Evolutionary conservation across 2,329 filamentous ascomycete genomes (phyloP), one percentile per base, ranked within the genome.

Genomic region (Bipolaris oryzae): DNA sequence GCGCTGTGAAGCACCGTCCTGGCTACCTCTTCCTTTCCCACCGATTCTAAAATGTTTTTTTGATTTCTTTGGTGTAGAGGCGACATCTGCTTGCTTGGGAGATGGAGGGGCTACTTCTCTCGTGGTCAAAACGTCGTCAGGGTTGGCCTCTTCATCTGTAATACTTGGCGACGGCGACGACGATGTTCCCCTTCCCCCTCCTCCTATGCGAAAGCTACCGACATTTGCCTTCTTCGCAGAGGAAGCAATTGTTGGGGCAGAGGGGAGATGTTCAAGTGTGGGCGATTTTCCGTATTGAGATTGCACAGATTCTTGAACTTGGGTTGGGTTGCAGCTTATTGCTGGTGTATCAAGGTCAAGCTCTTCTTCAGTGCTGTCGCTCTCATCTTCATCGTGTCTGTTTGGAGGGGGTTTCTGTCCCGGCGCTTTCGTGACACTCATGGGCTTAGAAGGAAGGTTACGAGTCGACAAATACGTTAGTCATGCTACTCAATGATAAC

Each of bases 311-410:
- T 15, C 33, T 10, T 0, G 33, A 28, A 7, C 11, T 25, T 28
- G 54, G 15, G 11, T 35, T 23, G 48, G 57, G 7, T 11, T 55
- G 25, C 66, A 63, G 20, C 57, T 64, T 25, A 53, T 69, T 1
- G 58, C 45, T 10, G 70, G 71, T 6, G 65, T 72, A 61, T 79
- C 77, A 10, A 79, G 68, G 48, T 80, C 77, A 4, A 77, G 75
- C 21, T 78, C 63, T 18, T 54, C 62, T 3, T 25, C 42, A 28
- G 41, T 50, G 23, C 31, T 44, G 9, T 47, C 41, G 7, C 20
- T 33, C 10, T 31, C 45, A 4, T 33, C 31, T 10, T 41, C 25
- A 6, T 28, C 23, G 3, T 31, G 20, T 7, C 10, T 39, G 3
- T 47, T 46, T 6, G 35, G 35, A n/a, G 47, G n/a, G 20, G 37